Evolutionary conservation across 495 filamentous ascomycete species (phyloP).

Genomic region (Xylaria bambusicola): DNA sequence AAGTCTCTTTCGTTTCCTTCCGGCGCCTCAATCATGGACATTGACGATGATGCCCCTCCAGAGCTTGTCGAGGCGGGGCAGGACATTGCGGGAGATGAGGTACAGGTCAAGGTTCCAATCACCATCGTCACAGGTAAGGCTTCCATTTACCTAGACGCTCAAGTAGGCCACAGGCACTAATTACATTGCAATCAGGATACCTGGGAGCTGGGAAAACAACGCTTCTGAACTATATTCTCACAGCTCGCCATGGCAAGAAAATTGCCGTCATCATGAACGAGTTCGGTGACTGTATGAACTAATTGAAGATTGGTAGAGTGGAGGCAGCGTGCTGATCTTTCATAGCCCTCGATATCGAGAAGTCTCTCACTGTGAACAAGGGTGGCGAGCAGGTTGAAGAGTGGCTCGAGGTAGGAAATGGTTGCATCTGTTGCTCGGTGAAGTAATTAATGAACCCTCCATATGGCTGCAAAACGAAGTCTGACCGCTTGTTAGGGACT

Average conservation of each 20-base stretch:
- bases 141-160: conserved; percentile 9
- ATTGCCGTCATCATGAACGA: conserved; percentile 98
- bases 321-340: conserved; percentile 26
- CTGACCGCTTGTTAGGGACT: conserved; percentile 59
- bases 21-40: conserved; percentile 39
- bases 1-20: not conserved
- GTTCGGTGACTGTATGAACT: conserved; percentile 83
- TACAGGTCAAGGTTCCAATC: conserved; percentile 75
- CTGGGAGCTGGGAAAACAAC: conserved; percentile 96
- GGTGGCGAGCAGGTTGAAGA: conserved; percentile 85
- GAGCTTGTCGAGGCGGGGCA: conserved; percentile 63
- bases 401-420: conserved; percentile 95
- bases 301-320: not conserved
- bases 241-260: conserved; percentile 91
- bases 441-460: conserved; percentile 59
- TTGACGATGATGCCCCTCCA: conserved; percentile 73
- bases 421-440: conserved; percentile 97
- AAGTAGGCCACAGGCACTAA: conserved; percentile 7
- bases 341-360: conserved; percentile 88
- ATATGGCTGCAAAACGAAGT: not conserved
- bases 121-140: conserved; percentile 85
- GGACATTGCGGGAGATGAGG: conserved; percentile 42
- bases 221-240: conserved; percentile 91
- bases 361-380: conserved; percentile 84
- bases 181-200: conserved; percentile 56